These are phyloP conservation scores for Agrocybe chaxingu DNA, from an alignment of 768 basidiomycete genomes.

Conservation along the genomic window DNA sequence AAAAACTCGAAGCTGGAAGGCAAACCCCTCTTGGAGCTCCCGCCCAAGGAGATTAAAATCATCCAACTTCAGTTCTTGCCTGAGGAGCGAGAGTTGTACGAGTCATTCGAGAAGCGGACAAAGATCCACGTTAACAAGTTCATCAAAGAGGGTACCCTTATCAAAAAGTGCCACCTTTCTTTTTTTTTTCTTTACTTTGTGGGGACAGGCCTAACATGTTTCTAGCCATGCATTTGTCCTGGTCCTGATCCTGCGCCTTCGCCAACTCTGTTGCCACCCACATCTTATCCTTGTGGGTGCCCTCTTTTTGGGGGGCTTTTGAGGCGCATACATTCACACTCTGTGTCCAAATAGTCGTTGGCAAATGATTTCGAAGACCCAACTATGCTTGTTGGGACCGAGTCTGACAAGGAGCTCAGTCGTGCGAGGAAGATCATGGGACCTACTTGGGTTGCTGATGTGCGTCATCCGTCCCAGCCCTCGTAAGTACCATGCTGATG, in stretches of 20 bases:
- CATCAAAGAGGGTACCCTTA: conserved; percentile 57
- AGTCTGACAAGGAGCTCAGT: conserved; percentile 52
- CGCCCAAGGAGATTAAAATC: conserved; percentile 56
- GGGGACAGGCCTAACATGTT: neutral
- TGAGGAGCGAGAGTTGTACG: conserved; percentile 65
- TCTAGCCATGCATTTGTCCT: conserved; percentile 46
- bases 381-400: conserved; percentile 41
- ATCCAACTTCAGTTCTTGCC: conserved; percentile 57
- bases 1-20: conserved; percentile 68
- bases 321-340: neutral
- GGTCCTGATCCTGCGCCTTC: conserved; percentile 71
- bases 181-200: neutral
- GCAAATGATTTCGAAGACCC: conserved; percentile 47
- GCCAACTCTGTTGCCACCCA: conserved; percentile 74
- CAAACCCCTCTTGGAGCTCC: conserved; percentile 63
- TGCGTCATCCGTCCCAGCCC: conserved; percentile 7
- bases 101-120: conserved; percentile 51
- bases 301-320: neutral
- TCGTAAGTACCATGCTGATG: neutral
- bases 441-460: conserved; percentile 36
- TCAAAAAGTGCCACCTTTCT: conserved; percentile 59
- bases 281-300: conserved; percentile 58
- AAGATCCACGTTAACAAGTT: conserved; percentile 58
- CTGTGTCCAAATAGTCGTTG: conserved; percentile 27
- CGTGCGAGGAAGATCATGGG: conserved; percentile 52